These are phyloP conservation scores for Suhomyces guaymorum DNA, from an alignment of 1,139 yeast species.

Conservation along the genomic window DNA sequence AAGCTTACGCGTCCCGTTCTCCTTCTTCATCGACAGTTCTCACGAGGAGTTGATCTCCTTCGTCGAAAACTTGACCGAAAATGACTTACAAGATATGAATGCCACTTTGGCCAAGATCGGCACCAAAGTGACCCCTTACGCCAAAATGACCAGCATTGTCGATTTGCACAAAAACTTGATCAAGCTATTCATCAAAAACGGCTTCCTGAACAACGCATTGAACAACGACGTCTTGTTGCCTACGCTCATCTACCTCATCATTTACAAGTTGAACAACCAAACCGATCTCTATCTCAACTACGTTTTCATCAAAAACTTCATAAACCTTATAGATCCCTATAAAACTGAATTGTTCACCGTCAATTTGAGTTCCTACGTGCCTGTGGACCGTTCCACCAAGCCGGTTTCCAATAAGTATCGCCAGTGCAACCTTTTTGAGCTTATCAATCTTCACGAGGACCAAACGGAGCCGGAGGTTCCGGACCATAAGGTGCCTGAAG, in stretches of 20 bases:
- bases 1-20: conserved; percentile 29
- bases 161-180: conserved; percentile 36
- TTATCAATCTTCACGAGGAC: conserved; percentile 31
- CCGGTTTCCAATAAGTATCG: conserved; percentile 17
- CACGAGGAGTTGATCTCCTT: conserved; percentile 20
- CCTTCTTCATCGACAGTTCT: conserved; percentile 30
- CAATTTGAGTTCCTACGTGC: conserved; percentile 21
- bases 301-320: conserved; percentile 39
- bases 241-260: conserved; percentile 37
- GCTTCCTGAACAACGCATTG: conserved; percentile 24
- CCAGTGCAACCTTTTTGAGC: conserved; percentile 29
- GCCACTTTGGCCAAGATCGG: conserved; percentile 20
- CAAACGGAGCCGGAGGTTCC: conserved; percentile 4
- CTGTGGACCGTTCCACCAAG: conserved; percentile 21
- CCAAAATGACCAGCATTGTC: conserved; percentile 34
- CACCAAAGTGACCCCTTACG: conserved; percentile 32
- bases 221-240: conserved; percentile 46
- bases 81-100: conserved; percentile 13
- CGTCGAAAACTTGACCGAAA: conserved; percentile 19
- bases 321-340: conserved; percentile 37
- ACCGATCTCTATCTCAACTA: conserved; percentile 40
- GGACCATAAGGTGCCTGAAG: conserved; percentile 13
- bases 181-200: conserved; percentile 20
- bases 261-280: conserved; percentile 24
- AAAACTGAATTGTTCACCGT: conserved; percentile 23